Evolutionary conservation across 2,329 filamentous ascomycete species (phyloP).

Genomic region (Beauveria sp.): DNA sequence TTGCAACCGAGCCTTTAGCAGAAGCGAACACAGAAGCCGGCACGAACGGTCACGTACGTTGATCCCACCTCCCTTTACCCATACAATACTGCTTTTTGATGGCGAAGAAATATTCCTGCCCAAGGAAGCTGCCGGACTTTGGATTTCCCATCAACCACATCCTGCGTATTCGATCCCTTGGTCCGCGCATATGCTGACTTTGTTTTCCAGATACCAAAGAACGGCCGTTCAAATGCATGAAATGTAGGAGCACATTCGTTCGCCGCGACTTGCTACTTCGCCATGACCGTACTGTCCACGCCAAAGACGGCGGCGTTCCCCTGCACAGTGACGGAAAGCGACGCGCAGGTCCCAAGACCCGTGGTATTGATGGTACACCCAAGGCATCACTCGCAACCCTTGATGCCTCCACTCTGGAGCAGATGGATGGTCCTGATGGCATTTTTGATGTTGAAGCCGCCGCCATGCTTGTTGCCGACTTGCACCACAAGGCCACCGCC

Average conservation of each 20-base stretch:
- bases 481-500: slow-evolving; percentile 86
- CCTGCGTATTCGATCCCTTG: no score
- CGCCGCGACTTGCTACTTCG: slow-evolving; percentile 91
- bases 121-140: neutral
- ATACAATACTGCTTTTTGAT: neutral
- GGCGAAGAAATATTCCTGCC: neutral
- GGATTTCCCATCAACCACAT: neutral
- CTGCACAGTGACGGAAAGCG: slow-evolving; percentile 93
- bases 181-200: neutral
- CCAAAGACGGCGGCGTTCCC: slow-evolving; percentile 91
- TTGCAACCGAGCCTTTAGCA: slow-evolving; percentile 93
- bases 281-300: slow-evolving; percentile 96
- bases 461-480: slow-evolving; percentile 96
- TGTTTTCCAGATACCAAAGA: slow-evolving; percentile 80
- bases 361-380: slow-evolving; percentile 54
- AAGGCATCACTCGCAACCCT: slow-evolving; percentile 71
- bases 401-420: slow-evolving; percentile 80
- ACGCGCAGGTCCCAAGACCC: slow-evolving; percentile 62
- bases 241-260: slow-evolving; percentile 97
- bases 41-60: slow-evolving; percentile 97
- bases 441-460: slow-evolving; percentile 95
- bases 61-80: neutral
- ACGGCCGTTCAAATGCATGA: slow-evolving; percentile 96
- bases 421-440: slow-evolving; percentile 85
- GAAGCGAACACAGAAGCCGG: slow-evolving; percentile 92